Base-by-base conservation (phyloP, 108 stramenopile genomes). In the Nitzschia sp. region DNA sequence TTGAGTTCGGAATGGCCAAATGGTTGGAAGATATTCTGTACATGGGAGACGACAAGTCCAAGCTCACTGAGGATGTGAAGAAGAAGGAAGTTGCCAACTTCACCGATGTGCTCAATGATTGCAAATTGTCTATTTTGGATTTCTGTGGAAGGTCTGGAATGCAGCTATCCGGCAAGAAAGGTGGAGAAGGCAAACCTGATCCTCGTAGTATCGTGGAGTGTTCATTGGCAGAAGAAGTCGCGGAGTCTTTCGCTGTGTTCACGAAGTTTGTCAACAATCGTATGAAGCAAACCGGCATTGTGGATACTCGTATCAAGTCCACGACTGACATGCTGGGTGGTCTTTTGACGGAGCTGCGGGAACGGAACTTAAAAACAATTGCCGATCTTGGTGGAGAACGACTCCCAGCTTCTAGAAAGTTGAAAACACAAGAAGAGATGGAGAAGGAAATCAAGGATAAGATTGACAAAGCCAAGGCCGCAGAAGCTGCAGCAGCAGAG, bases 121-220 rank as follows among this genome's bases (percentile, higher is more conserved):
- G 73, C 46, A 84, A 80, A 43, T 57, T 80, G 19, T 44, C 69
- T 7, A 72, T 68, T 20, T 52, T 79, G 6, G 78, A 77, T 21
- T 56, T 77, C 19, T 76, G 74, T 26, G 74, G 68, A 37, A 67
- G 83, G 39, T 84, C 83, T 46, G 83, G 83, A 48, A 84, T 84
- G 83, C 83, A 84, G 51, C 50, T 70, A 0, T 77, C 83, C 37
- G 83, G 83, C 46, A 84, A 84, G 65, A 79, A 77, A 43, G 67
- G 80, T 15, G 68, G 67, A 21, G 83, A 75, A 6, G 70, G 76
- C 21, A 67, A 72, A 34, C 67, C 67, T 15, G 83, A 84, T 57
- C 77, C 72, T 34, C 64, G 83, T 53, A 77, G 75, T 69, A 43
- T 72, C 26, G 53, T 80, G 20, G 83, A 84, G 55, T 73, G 71